Evolutionary conservation across 2,329 filamentous ascomycete genomes (phyloP), one percentile per base, ranked within the genome.

Genomic region (Sporothrix brunneoviolacea): DNA sequence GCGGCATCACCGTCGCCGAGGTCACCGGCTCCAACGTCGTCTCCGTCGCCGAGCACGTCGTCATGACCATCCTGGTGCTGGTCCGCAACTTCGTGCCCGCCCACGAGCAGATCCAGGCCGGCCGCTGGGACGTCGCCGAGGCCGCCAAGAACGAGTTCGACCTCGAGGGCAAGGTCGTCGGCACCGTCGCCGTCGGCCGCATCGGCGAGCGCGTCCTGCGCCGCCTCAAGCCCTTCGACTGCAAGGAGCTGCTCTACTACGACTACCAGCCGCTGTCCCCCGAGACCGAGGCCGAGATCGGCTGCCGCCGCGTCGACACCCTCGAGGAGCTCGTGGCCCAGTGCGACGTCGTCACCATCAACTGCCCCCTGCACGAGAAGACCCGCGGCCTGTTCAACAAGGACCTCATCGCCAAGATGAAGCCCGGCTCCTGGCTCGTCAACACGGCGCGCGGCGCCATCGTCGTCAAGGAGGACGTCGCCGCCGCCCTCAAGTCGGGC

Each of bases 391-490:
- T 98, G 57, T 97, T 97, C 80, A 95, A 97, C 85, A 96, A 96
- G 85, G 89, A 97, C 43, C 79, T 97, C 64, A 60, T 97, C 68
- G 78, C 83, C 71, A 96, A 97, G 87, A 98, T 97, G 93, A 97
- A 97, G 88, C 86, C 85, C 70, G 91, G 90, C 64, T 86, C 90
- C 36, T 97, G 93, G 88, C 86, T 98, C 67, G 76, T 98, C 76
- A 98, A 98, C 85, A 98, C 93, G 30, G 93, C 93, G 61, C 93
- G 93, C 70, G 93, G 93, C 64, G 93, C 93, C 71, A 98, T 98
- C 67, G 91, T 98, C 62, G 91, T 97, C 75, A 97, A 97, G 83
- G 91, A 97, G 75, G 93, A 97, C 62, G 93, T 98, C 51, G 93
- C 93, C 57, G 91, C 86, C 24, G 93, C 93, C 44, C 82, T 98